A percentile compares a stretch with the other conserved stretches of the same genome.
Conservation (phyloP, 2,329 filamentous ascomycete genomes). For the Botryotinia globosa region DNA sequence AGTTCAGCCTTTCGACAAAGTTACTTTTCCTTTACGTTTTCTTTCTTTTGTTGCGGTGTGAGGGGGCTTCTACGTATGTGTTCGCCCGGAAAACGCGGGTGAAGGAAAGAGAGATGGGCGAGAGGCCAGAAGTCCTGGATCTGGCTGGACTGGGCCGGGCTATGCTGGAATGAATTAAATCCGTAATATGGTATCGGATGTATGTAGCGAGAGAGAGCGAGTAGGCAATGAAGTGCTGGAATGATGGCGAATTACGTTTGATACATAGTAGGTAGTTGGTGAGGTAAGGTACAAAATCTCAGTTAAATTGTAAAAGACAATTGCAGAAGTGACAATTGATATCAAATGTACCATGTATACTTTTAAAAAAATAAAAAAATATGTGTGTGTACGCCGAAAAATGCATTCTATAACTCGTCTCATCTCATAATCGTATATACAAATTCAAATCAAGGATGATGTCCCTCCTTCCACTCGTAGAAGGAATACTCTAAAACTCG, state of each 20-base stretch:
- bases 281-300: background rate
- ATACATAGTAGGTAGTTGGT: background rate
- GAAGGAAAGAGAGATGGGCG: background rate
- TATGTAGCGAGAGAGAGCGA: background rate
- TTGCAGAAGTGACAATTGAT: background rate
- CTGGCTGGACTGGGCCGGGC: background rate
- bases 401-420: constrained; percentile 5
- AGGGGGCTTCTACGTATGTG: background rate
- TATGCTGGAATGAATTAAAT: background rate
- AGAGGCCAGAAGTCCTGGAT: background rate
- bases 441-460: background rate
- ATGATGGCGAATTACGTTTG: background rate
- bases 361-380: too few relatives aligned
- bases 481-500: background rate
- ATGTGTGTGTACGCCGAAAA: background rate
- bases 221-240: background rate
- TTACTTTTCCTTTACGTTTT: background rate
- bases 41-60: constrained; percentile 5
- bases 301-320: background rate
- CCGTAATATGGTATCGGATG: background rate
- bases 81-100: background rate
- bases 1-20: background rate
- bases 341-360: background rate
- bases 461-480: background rate
- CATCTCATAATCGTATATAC: constrained; percentile 3